Base-by-base conservation (phyloP, 1,284 basidiomycete species). In the Xerocomus nothofagi region DNA sequence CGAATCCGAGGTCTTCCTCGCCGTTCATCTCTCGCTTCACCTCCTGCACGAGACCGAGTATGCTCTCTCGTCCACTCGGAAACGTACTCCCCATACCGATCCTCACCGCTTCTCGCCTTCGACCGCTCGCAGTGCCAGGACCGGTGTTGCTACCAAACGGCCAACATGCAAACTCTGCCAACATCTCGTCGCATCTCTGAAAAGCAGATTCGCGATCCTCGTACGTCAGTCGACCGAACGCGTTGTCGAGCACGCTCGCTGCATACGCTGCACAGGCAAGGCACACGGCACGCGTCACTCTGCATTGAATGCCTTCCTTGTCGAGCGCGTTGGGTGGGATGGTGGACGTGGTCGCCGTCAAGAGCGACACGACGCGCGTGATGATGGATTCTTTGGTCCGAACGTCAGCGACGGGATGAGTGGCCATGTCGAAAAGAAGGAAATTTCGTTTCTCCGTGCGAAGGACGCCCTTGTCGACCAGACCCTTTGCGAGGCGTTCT, bases 341-440 rank as follows among this genome's bases (percentile, higher is more conserved):
- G 17, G 90, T 82, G n/a, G 88, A 80, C 3, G 94, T 95, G 6
- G 86, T 84, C 4, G 88, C 79, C 2, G 92, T 93, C 59, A 97
- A 79, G 30, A 97, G 78, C 6, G 84, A 71, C 32, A 91, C 78
- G 32, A 87, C 79, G 36, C 94, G 86, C 15, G 77, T 73, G 59
- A 97, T 78, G 61, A 97, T 82, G 54, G 80, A 77, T 63, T 94
- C 92, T 69, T 98, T 97, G 14, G 86, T 87, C 51, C 89, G 87
- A 23, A 91, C 80, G 70, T 97, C 94, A 8, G 93, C 91, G 48
- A 97, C 88, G 2, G 94, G 94, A 69, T 97, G 94, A 0, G 94
- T 97, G 18, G 94, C 93, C 94, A 97, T 97, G 74, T 98, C 94
- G 70, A 97, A 97, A n/a, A 97, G 78, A 39, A 97, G 79, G 71